A percentile compares a stretch with the other conserved stretches of the same genome.
Evolutionary conservation across 2,329 filamentous ascomycete species (phyloP).

Genomic region (Pseudogymnoascus verrucosus): DNA sequence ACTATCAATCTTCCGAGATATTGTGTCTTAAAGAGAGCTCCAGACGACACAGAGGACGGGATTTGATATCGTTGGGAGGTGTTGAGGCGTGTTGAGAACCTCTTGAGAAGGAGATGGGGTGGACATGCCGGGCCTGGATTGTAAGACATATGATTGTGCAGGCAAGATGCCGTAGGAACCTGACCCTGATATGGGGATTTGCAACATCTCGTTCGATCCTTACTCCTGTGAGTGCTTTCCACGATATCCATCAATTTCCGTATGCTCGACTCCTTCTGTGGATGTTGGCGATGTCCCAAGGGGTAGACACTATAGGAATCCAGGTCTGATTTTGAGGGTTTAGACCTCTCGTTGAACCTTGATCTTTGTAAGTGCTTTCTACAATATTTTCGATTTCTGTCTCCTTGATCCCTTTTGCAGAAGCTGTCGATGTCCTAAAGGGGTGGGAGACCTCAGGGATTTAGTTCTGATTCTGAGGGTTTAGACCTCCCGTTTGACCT

Average conservation of each 20-base stretch:
- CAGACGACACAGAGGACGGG: background rate
- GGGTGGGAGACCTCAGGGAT: background rate
- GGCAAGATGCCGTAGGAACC: background rate
- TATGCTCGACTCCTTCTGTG: background rate
- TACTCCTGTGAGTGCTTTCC: background rate
- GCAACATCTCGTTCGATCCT: background rate
- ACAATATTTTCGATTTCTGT: no score
- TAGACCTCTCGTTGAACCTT: background rate
- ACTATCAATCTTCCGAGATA: background rate
- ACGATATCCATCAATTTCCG: background rate
- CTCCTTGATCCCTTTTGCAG: no score
- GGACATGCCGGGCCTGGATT: background rate
- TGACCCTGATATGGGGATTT: background rate
- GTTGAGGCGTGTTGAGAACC: background rate
- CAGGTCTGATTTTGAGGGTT: background rate
- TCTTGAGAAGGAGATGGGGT: background rate
- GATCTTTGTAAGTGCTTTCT: no score
- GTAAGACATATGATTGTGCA: background rate
- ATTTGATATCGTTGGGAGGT: background rate
- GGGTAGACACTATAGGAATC: background rate
- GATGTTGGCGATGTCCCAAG: background rate
- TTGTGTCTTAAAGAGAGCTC: background rate
- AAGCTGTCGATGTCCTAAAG: no score
- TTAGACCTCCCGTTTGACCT: no score
- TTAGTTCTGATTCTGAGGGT: background rate